Percentiles rank a stretch among this genome's conserved stretches.
phyloP scores from a whole-genome alignment of 2,329 filamentous ascomycete genomes.

The Colletotrichum truncatum region DNA sequence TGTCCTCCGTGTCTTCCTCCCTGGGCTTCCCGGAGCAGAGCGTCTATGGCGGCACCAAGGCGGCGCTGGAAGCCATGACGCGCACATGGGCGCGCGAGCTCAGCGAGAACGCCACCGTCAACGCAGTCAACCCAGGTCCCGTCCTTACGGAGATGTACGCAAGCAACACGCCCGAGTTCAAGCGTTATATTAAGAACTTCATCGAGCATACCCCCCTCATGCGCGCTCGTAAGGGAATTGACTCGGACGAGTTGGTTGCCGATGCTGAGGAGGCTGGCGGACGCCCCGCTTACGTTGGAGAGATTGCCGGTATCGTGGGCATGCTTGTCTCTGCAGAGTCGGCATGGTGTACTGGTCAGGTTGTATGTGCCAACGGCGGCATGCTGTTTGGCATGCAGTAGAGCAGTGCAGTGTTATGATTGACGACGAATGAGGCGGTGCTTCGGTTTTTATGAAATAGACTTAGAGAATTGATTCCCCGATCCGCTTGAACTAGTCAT shows the following conservation, averaged over 20 bases:
- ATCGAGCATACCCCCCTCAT: constrained; percentile 68
- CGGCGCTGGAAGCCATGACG: constrained; percentile 67
- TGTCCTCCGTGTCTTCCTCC: constrained; percentile 64
- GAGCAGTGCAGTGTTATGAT: background rate
- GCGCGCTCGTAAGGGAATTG: constrained; percentile 66
- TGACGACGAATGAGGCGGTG: background rate
- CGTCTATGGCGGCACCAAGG: constrained; percentile 67
- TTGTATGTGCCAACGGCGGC: constrained; percentile 83
- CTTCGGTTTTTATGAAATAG: background rate
- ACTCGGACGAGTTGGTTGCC: constrained; percentile 69
- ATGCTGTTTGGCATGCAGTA: constrained; percentile 56
- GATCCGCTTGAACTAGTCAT: background rate
- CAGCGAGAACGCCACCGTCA: constrained; percentile 61
- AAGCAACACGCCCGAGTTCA: constrained; percentile 51
- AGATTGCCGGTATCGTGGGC: constrained; percentile 79
- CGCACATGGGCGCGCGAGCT: constrained; percentile 68
- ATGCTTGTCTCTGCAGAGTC: constrained; percentile 79
- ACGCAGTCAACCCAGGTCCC: constrained; percentile 66
- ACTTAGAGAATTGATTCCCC: constrained; percentile 20
- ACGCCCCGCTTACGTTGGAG: constrained; percentile 71
- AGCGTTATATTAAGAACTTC: constrained; percentile 51
- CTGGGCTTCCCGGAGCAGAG: constrained; percentile 63
- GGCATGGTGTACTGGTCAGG: constrained; percentile 82
- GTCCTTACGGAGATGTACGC: constrained; percentile 64
- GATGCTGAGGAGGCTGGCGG: constrained; percentile 64